Evolutionary conservation across 1,284 basidiomycete genomes (phyloP), one percentile per base, ranked within the genome.

Genomic region (Golubevia sp.): DNA sequence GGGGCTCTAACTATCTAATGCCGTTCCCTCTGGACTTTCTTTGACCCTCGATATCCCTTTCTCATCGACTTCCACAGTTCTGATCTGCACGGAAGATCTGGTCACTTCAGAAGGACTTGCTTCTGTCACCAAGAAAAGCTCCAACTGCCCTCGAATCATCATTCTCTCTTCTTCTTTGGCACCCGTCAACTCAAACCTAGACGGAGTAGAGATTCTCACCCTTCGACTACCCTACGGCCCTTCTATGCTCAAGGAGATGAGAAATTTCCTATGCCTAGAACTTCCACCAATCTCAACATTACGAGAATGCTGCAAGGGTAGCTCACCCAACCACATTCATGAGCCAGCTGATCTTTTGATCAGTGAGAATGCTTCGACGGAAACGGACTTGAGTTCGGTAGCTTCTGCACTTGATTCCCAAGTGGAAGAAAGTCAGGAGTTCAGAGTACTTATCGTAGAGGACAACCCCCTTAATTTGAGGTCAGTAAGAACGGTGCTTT

Each of bases 381-480:
- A 25, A 61, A 54, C 6, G 56, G 56, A 4, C 61, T 61, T 8
- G 38, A 25, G 1, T 27, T 51, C 1, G 58, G 58, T 48, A 5
- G 44, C 0, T 24, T 0, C 34, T 59, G 6, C 7, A 44, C 2
- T 38, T 48, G 38, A 2, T 70, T 38, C 58, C 55, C 25, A 56
- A 70, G 24, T 62, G 62, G 2, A 63, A 64, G 24, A 13, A 51
- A 30, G 61, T 11, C 34, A 66, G 30, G 71, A 67, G 52, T 77
- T 76, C 57, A 56, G 64, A 15, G 72, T 74, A 2, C 67, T 78
- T 0, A 62, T 74, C 11, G 76, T 78, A 5, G 76, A 77, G 58
- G 76, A 78, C 67, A 78, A 78, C 49, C 72, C 71, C 23, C 67
- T 76, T 59, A 77, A 78, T 65, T 69, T 78, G 67, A 53, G 30